phyloP scores from a whole-genome alignment of 2,329 filamentous ascomycete genomes.

The Hirsutella thompsonii region DNA sequence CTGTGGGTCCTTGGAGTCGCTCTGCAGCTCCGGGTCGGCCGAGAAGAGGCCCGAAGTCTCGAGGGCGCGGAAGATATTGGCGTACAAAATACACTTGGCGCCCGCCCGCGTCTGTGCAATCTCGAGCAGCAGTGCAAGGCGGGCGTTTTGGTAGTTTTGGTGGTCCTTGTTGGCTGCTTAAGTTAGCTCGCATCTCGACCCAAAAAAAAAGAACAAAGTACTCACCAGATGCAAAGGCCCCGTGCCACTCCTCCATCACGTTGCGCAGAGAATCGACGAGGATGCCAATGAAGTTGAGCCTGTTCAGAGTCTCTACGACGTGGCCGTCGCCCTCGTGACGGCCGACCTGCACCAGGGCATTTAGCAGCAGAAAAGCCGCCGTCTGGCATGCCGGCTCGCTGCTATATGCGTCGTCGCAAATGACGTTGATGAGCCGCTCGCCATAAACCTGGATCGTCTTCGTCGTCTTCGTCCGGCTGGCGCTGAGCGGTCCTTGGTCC shows the following conservation, averaged over 20 bases:
- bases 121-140: constrained; percentile 70
- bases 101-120: constrained; percentile 76
- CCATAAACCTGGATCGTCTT: constrained; percentile 58
- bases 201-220: neutral
- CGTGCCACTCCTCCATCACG: constrained; percentile 60
- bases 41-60: constrained; percentile 75
- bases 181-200: neutral
- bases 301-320: constrained; percentile 67
- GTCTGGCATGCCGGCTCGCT: constrained; percentile 73
- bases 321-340: constrained; percentile 58
- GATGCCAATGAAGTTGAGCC: constrained; percentile 82
- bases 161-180: constrained; percentile 25
- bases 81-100: constrained; percentile 75
- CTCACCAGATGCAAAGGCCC: constrained; percentile 42
- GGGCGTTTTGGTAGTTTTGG: constrained; percentile 50
- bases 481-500: constrained; percentile 33
- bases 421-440: constrained; percentile 66
- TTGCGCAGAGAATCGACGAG: constrained; percentile 77
- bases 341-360: constrained; percentile 62
- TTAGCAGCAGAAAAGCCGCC: constrained; percentile 74
- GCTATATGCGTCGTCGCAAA: constrained; percentile 88
- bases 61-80: constrained; percentile 72
- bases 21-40: constrained; percentile 83
- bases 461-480: constrained; percentile 48
- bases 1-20: constrained; percentile 55